These are phyloP conservation scores for Dactylellina sp. DNA, from an alignment of 2,329 filamentous ascomycete genomes.

Conservation along the genomic window DNA sequence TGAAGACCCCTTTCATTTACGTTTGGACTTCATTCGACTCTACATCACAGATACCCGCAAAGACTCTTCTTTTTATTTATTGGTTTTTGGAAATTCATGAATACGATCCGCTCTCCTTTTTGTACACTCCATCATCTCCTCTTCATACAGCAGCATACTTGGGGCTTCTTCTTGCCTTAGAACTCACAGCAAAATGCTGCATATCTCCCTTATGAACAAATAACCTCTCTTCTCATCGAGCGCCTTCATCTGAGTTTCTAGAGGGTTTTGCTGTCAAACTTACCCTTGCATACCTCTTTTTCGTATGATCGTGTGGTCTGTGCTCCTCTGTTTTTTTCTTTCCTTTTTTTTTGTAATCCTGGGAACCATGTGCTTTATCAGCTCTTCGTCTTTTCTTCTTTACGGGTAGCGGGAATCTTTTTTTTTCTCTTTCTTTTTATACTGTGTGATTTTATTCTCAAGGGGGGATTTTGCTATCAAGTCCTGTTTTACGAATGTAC, in stretches of 20 bases:
- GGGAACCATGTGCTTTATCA: conserved; percentile 28
- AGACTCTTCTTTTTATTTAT: not conserved
- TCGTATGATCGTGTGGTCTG: not conserved
- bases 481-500: conserved; percentile 29
- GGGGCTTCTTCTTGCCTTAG: not conserved
- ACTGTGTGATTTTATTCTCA: conserved; percentile 32
- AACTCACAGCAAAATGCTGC: not conserved
- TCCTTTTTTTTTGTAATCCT: conserved; percentile 10
- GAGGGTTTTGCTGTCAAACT: conserved; percentile 8
- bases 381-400: conserved; percentile 23
- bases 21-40: conserved; percentile 23
- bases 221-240: conserved; percentile 5
- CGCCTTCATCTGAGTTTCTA: conserved; percentile 1
- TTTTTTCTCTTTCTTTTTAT: conserved; percentile 29
- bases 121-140: conserved; percentile 5
- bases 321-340: conserved; percentile 4
- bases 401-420: conserved; percentile 39
- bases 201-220: not conserved
- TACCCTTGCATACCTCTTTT: too few species aligned
- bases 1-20: not conserved
- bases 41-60: conserved; percentile 45
- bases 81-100: conserved; percentile 14
- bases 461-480: conserved; percentile 32
- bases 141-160: not conserved
- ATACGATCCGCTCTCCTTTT: not conserved